phyloP scores from a whole-genome alignment of 148 eudicot genomes.

The Rhododendron henanense region DNA sequence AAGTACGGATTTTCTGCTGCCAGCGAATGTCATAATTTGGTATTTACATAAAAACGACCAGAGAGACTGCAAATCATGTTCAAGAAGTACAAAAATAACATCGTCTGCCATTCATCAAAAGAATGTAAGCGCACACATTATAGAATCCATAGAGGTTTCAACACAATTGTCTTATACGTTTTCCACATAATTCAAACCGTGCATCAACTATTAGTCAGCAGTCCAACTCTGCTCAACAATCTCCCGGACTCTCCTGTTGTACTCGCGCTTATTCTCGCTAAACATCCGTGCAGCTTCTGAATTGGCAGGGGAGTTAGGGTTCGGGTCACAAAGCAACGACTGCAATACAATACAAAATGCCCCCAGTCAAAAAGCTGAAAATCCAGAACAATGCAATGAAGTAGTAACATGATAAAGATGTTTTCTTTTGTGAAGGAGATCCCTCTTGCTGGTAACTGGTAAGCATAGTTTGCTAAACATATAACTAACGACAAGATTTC shows the following conservation, averaged over 20 bases:
- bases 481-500: background rate
- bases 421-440: background rate
- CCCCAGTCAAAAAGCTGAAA: background rate
- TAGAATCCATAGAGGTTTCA: conserved; percentile 9
- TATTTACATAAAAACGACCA: background rate
- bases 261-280: conserved; percentile 57
- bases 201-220: conserved; percentile 33
- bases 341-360: conserved; percentile 10
- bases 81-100: background rate
- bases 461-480: background rate
- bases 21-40: background rate
- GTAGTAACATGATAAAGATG: background rate
- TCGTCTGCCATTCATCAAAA: background rate
- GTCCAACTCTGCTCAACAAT: conserved; percentile 58
- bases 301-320: conserved; percentile 68
- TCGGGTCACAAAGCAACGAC: conserved; percentile 61
- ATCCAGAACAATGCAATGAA: background rate
- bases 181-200: background rate
- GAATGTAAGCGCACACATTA: background rate
- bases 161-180: conserved; percentile 2
- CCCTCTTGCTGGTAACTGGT: background rate
- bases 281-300: conserved; percentile 67
- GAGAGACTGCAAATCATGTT: background rate
- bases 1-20: background rate
- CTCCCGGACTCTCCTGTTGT: conserved; percentile 35